Evolutionary conservation across 148 eudicot species (phyloP), one percentile per base, ranked within the genome.

Genomic region (Chenopodium berlandieri): DNA sequence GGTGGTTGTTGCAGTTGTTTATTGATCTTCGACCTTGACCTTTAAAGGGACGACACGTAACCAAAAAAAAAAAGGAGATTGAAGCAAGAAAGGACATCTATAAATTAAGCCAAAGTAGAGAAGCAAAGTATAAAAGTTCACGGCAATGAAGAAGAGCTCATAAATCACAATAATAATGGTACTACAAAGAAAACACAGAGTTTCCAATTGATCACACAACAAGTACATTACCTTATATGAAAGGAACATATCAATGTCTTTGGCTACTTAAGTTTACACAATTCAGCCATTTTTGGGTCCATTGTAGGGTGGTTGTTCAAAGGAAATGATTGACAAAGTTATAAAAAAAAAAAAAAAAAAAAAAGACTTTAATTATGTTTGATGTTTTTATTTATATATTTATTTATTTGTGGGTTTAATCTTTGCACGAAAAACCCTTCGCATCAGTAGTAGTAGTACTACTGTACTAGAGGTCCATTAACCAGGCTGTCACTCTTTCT

Each of bases 181-280:
- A 50, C 77, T 23, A 0, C 34, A 23, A 25, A 74, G 7, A 54
- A 30, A 79, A 78, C 32, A 68, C 22, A 70, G 64, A 70, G 75
- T 70, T 44, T 69, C 75, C 75, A 52, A 54, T 54, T 40, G 12
- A 73, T 81, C 73, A 64, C 71, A 67, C 34, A 71, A 71, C 4
- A 60, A 58, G 48, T 72, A 56, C 62, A 56, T 56, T 40, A 34
- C 75, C 72, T 52, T 37, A 46, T 22, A 64, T 81, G 83, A 81
- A 62, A 74, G 77, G 31, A 75, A 81, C 73, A 66, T 67, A 75
- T 75, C 74, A 81, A 75, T 75, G 79, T 75, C 56, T 75, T 63
- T 50, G 64, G 73, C 68, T 52, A 48, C 3, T 81, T 81, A 67
- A 76, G 73, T 32, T 50, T 67, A 52, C 75, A 75, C 79, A 66